Evolutionary conservation across 225 moss, liverwort and hornwort species (phyloP), one percentile per base, ranked within the genome.

Genomic region (Bryoerythrophyllum caledonicum): DNA sequence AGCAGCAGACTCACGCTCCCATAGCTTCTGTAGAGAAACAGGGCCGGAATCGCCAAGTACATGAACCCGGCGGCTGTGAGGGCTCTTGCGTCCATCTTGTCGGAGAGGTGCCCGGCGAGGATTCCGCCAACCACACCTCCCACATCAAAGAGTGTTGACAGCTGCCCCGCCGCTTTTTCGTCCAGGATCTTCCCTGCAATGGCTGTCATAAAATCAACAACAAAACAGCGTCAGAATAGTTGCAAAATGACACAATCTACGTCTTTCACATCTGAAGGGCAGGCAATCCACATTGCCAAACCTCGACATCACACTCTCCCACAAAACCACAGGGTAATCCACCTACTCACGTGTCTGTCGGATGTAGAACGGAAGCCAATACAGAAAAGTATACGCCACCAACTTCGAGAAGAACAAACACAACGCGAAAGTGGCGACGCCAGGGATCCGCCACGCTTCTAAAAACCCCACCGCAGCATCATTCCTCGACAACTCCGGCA

Each of bases 291-390:
- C 52, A 49, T 11, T 10, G 2, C 27, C 3, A 13, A 43, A 43
- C 3, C 14, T 43, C 44, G 15, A 15, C 4, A 44, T n/a, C n/a
- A n/a, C n/a, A n/a, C n/a, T n/a, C n/a, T n/a, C n/a, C n/a, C n/a
- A n/a, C n/a, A n/a, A 44, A 44, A 44, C 15, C 44, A 15, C 44
- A 44, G 48, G 0, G 34, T n/a, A n/a, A n/a, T n/a, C n/a, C n/a
- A n/a, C n/a, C n/a, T n/a, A 74, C 89, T 83, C 74, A 95, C 95
- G 92, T 70, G 96, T 94, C 65, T 91, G 92, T 5, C 83, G 80
- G 73, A 96, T 92, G 91, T 96, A 96, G 67, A 96, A 96, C 4
- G 96, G 96, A 38, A 96, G 92, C 96, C 96, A 96, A 43, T 96
- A 91, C 65, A 94, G 65, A 63, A 96, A 96, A 3, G 96, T 96